Percentiles rank a stretch among this genome's conserved stretches.
phyloP scores from a whole-genome alignment of 208 protist genomes.

The Lotmaria passim region DNA sequence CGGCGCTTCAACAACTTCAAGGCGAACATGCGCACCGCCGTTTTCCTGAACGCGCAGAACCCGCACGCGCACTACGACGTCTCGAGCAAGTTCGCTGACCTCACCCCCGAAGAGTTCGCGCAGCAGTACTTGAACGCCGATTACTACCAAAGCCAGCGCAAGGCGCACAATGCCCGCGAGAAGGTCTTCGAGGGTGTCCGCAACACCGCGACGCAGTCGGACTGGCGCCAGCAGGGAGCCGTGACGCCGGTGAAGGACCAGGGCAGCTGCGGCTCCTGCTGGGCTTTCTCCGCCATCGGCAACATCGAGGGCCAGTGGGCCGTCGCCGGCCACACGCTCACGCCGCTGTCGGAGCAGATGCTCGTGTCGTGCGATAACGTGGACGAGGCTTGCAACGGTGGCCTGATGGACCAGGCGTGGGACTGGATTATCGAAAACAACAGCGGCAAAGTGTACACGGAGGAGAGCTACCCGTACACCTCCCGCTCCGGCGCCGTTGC shows the following conservation, averaged over 20 bases:
- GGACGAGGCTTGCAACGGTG: slow-evolving; percentile 91
- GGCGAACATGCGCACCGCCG: slow-evolving; percentile 56
- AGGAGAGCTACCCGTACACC: slow-evolving; percentile 89
- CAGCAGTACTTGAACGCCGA: slow-evolving; percentile 39
- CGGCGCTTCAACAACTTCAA: slow-evolving; percentile 60
- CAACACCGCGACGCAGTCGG: slow-evolving; percentile 20
- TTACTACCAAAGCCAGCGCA: slow-evolving; percentile 22
- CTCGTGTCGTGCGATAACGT: slow-evolving; percentile 93
- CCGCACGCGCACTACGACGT: slow-evolving; percentile 62
- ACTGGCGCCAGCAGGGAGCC: slow-evolving; percentile 89
- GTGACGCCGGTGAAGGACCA: slow-evolving; percentile 96
- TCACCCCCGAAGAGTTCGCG: slow-evolving; percentile 61
- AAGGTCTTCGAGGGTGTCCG: slow-evolving; percentile 16
- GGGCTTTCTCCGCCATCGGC: slow-evolving; percentile 95
- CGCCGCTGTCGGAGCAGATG: slow-evolving; percentile 92
- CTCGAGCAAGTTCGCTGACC: slow-evolving; percentile 51
- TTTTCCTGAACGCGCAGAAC: slow-evolving; percentile 47
- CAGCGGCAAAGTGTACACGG: slow-evolving; percentile 71
- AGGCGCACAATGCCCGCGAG: slow-evolving; percentile 9
- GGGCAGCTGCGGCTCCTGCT: slow-evolving; percentile 96
- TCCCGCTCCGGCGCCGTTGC: slow-evolving; percentile 46
- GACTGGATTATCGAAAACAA: slow-evolving; percentile 79
- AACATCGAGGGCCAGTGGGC: slow-evolving; percentile 87
- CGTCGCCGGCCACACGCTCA: slow-evolving; percentile 58
- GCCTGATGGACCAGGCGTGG: slow-evolving; percentile 89